phyloP scores from a whole-genome alignment of 495 filamentous ascomycete species.

The Copromyces sp. region DNA sequence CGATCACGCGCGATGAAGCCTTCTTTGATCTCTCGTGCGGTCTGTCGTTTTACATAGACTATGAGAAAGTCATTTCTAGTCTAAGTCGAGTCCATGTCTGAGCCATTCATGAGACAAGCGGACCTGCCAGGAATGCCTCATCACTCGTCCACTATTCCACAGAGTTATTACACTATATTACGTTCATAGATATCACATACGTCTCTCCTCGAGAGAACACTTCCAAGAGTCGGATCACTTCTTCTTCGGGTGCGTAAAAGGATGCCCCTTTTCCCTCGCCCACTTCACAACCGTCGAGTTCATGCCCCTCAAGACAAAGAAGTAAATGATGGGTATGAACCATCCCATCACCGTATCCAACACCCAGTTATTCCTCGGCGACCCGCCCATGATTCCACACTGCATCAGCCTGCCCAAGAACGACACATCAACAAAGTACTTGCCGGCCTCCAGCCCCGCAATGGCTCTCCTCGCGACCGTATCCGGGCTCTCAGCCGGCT shows the following conservation, averaged over 20 bases:
- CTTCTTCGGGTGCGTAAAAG: constrained; percentile 26
- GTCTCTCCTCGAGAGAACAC: not conserved
- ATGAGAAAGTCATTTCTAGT: too few relatives aligned
- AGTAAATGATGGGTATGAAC: constrained; percentile 47
- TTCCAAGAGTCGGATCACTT: not conserved
- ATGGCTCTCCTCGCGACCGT: constrained; percentile 65
- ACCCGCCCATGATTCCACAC: constrained; percentile 46
- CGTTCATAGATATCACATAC: not conserved
- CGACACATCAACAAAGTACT: constrained; percentile 65
- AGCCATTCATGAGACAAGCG: too few relatives aligned
- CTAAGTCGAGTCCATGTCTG: too few relatives aligned
- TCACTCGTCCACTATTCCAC: not conserved
- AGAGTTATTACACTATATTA: not conserved
- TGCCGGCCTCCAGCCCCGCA: constrained; percentile 63
- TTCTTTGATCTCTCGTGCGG: too few relatives aligned
- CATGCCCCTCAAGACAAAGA: constrained; percentile 49
- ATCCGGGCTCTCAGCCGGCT: constrained; percentile 68
- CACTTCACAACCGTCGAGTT: constrained; percentile 50
- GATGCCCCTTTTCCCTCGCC: constrained; percentile 48
- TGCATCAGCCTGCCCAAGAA: constrained; percentile 61
- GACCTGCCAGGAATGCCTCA: not conserved
- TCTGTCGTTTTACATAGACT: too few relatives aligned
- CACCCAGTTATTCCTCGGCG: constrained; percentile 47
- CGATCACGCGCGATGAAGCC: too few relatives aligned
- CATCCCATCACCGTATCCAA: constrained; percentile 51